A percentile compares a stretch with the other conserved stretches of the same genome.
phyloP scores from a whole-genome alignment of 345 rosid genomes.

The Schrenkiella parvula region DNA sequence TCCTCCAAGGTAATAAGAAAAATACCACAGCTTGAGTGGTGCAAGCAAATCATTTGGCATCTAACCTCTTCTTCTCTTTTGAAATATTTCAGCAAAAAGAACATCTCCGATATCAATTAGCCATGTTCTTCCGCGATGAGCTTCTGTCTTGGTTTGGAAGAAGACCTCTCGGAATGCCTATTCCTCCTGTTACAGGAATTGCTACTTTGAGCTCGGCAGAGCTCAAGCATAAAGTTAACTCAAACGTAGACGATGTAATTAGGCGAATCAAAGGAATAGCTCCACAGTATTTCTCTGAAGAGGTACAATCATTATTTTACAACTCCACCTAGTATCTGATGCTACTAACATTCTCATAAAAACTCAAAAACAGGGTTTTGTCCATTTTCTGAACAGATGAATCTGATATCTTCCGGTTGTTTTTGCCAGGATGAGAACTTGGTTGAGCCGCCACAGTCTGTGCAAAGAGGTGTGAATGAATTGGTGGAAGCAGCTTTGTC shows the following conservation, averaged over 20 bases:
- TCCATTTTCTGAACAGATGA: background rate
- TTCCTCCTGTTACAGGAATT: conserved; percentile 50
- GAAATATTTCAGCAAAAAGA: conserved; percentile 54
- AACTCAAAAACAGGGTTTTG: background rate
- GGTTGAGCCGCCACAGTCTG: conserved; percentile 81
- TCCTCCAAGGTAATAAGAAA: conserved; percentile 56
- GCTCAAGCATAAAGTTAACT: conserved; percentile 64
- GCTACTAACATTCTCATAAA: background rate
- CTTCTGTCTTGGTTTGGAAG: conserved; percentile 95
- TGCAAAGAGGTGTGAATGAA: conserved; percentile 81
- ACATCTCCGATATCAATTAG: conserved; percentile 88
- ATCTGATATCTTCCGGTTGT: background rate
- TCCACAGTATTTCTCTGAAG: conserved; percentile 74
- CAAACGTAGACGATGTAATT: conserved; percentile 81
- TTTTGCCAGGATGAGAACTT: conserved; percentile 64
- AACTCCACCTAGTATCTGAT: background rate
- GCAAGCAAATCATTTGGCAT: background rate
- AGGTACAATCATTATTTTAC: conserved; percentile 45
- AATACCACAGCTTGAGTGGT: conserved; percentile 5
- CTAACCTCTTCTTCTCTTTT: conserved; percentile 16
- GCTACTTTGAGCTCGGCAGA: conserved; percentile 62
- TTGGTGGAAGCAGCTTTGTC: conserved; percentile 86
- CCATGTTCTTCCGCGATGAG: conserved; percentile 98
- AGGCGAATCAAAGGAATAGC: conserved; percentile 69
- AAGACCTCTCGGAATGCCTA: conserved; percentile 68